Conservation (phyloP, 441 rosid genomes). For the Melastoma candidum region DNA sequence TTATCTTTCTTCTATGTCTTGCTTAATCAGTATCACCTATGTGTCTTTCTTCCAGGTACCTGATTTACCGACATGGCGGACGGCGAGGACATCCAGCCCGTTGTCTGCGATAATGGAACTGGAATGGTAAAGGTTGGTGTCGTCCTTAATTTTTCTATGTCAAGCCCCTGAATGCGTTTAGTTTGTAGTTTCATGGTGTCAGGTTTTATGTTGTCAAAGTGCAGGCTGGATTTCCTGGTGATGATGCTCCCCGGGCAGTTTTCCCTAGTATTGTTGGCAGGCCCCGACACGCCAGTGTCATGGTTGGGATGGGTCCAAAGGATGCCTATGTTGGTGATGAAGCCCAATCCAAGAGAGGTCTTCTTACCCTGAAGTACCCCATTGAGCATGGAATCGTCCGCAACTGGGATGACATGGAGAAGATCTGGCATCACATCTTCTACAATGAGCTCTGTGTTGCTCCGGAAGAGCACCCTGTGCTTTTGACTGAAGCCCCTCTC, state of each 20-base stretch:
- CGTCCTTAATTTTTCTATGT: not conserved
- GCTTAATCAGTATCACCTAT: too few species aligned
- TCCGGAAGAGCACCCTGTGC: constrained; percentile 33
- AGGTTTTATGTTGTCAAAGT: not conserved
- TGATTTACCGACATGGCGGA: constrained; percentile 27
- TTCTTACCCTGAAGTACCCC: constrained; percentile 48
- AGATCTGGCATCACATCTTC: constrained; percentile 55
- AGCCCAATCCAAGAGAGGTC: constrained; percentile 53
- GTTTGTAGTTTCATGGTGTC: not conserved
- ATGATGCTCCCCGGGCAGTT: constrained; percentile 40
- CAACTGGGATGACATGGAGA: constrained; percentile 74
- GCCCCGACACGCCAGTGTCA: constrained; percentile 54
- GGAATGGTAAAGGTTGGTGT: constrained; percentile 42
- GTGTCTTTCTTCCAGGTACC: too few species aligned
- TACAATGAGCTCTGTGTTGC: constrained; percentile 40
- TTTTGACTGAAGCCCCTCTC: constrained; percentile 30
- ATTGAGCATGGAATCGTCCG: constrained; percentile 60
- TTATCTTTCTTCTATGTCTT: too few species aligned
- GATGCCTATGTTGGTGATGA: constrained; percentile 49
- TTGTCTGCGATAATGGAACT: constrained; percentile 42
- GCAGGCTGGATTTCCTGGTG: constrained; percentile 42
- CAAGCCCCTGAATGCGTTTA: not conserved
- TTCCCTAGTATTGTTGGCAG: constrained; percentile 59
- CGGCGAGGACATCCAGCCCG: constrained; percentile 42
- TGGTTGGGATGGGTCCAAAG: constrained; percentile 63